A percentile compares a stretch with the other conserved stretches of the same genome.
These are phyloP conservation scores for Leucosporidium yakuticum DNA, from an alignment of 768 basidiomycete genomes.

Conservation along the genomic window DNA sequence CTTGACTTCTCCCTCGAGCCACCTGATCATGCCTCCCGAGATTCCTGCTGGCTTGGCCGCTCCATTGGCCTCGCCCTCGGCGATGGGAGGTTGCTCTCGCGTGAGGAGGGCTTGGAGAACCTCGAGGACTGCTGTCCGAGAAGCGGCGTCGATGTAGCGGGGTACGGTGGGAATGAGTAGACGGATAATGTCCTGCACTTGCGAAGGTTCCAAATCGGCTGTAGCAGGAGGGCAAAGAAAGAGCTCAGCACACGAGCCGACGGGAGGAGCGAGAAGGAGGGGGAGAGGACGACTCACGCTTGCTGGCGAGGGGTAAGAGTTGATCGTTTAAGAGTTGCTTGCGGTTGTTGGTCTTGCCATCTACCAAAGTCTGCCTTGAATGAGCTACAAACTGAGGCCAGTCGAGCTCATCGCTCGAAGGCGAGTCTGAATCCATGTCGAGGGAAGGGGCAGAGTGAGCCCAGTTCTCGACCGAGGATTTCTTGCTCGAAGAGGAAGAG, in stretches of 20 bases:
- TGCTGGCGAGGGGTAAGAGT: neutral
- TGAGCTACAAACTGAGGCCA: no score
- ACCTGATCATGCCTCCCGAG: constrained; percentile 61
- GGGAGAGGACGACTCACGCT: constrained; percentile 1
- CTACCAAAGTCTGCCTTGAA: no score
- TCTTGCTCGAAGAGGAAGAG: no score
- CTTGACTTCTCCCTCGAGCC: constrained; percentile 64
- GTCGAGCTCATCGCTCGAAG: no score
- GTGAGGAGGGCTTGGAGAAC: constrained; percentile 61
- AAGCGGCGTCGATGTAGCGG: constrained; percentile 66
- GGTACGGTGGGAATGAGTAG: constrained; percentile 70
- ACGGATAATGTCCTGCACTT: constrained; percentile 56
- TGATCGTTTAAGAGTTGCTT: constrained; percentile 1
- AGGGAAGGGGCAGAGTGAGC: no score
- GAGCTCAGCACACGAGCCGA: neutral
- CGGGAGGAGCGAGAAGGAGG: neutral
- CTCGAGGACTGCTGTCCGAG: constrained; percentile 63
- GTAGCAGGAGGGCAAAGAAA: neutral
- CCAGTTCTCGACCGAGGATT: no score
- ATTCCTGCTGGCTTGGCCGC: constrained; percentile 54
- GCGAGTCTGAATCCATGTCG: no score
- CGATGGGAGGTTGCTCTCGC: constrained; percentile 47
- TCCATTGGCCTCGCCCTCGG: constrained; percentile 34
- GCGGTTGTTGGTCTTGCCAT: no score
- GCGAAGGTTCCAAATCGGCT: constrained; percentile 12